Evolutionary conservation across 139 green algal genomes (phyloP), one percentile per base, ranked within the genome.

Genomic region (Protoeuglena noctilucae): DNA sequence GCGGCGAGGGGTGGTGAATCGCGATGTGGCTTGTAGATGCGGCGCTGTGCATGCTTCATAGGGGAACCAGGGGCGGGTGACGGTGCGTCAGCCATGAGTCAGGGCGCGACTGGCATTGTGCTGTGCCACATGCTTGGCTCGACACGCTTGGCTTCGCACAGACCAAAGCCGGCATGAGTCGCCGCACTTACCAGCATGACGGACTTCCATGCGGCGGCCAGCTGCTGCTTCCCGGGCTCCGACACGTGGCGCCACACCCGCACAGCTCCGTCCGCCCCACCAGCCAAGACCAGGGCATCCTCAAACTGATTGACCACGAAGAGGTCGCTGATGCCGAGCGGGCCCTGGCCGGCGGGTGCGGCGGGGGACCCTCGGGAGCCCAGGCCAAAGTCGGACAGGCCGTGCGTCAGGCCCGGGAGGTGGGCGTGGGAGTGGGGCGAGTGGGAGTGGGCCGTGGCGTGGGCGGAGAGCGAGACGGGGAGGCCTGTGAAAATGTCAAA

Each of bases 301-400:
- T 80, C 63, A n/a, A 76, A 51, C 64, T 86, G 72, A 47, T 89
- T 90, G 24, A 93, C 54, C 62, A 87, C 76, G 48, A 61, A 64
- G 17, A 7, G 24, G 21, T 23, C 34, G 7, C 9, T 43, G 9
- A 12, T 43, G 9, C 34, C 7, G 34, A 12, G 9, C 9, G 9
- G 12, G 34, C 9, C 9, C 34, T 43, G 9, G 9, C 12, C 34
- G 12, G 9, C 34, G 34, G 34, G 9, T 19, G 9, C 34, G 34
- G 12, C 34, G 34, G 34, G 34, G 9, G 7, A 7, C 34, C 12
- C 34, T 12, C 34, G 34, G 34, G 34, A 23, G 12, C 45, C 18
- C 45, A 5, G 16, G 12, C 12, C 18, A 17, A 51, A 5, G 45
- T 51, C 45, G 18, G 21, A 28, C 45, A 25, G 12, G 18, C 9